Conservation (phyloP, 2,329 filamentous ascomycete genomes). For the Fusarium sublunatum region DNA sequence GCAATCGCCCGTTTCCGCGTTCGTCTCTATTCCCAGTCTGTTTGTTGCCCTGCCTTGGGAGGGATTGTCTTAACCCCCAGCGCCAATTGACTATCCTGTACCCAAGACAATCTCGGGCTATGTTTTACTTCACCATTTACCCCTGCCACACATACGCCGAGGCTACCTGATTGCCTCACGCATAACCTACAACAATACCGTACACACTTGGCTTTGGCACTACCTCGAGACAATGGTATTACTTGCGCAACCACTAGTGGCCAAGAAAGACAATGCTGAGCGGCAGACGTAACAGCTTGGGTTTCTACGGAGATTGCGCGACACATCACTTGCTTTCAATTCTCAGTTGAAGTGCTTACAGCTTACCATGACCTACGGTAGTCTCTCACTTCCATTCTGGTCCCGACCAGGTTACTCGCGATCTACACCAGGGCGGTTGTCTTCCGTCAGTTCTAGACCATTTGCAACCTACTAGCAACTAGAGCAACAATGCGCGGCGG, state of each 20-base stretch:
- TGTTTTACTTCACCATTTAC: constrained; percentile 42
- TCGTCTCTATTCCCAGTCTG: constrained; percentile 23
- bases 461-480: constrained; percentile 25
- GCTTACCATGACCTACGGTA: not conserved
- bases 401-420: constrained; percentile 7
- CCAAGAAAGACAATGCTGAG: constrained; percentile 20
- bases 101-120: constrained; percentile 44
- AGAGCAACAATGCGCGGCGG: constrained; percentile 38
- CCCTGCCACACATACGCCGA: constrained; percentile 30
- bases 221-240: constrained; percentile 45
- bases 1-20: constrained; percentile 27
- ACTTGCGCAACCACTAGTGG: constrained; percentile 35
- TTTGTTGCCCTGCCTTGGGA: constrained; percentile 16
- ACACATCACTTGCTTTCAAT: constrained; percentile 16
- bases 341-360: constrained; percentile 3
- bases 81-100: constrained; percentile 26
- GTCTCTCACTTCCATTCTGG: constrained; percentile 6
- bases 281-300: constrained; percentile 22
- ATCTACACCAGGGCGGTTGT: constrained; percentile 30
- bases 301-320: constrained; percentile 12
- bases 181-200: constrained; percentile 31
- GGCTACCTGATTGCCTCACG: constrained; percentile 27
- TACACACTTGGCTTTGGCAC: constrained; percentile 38
- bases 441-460: constrained; percentile 43
- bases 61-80: constrained; percentile 27